Conservation (phyloP, 495 filamentous ascomycete genomes). For the Hyaloscypha bicolor region DNA sequence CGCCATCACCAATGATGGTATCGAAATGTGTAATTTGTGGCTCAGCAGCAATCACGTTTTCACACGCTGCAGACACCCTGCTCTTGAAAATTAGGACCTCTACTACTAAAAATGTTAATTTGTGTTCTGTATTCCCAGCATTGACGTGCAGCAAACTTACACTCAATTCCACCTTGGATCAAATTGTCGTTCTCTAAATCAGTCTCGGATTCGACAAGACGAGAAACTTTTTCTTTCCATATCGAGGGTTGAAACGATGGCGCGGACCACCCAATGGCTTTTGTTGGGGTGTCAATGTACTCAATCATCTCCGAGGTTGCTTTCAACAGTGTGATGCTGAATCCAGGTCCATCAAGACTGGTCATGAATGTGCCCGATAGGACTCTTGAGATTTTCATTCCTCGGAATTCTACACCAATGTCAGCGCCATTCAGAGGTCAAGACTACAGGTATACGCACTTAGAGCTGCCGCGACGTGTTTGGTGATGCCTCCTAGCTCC, state of each 20-base stretch:
- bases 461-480: constrained; percentile 44
- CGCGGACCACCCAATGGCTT: constrained; percentile 68
- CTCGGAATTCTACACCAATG: constrained; percentile 47
- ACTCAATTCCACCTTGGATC: too few species aligned
- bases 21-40: constrained; percentile 70
- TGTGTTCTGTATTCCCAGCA: too few species aligned
- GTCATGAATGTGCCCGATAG: constrained; percentile 56
- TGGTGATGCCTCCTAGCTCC: constrained; percentile 57
- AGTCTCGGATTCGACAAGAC: too few species aligned
- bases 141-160: too few species aligned
- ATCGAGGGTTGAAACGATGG: constrained; percentile 38
- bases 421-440: constrained; percentile 35
- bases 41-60: constrained; percentile 55
- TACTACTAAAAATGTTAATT: too few species aligned
- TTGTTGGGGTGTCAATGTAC: constrained; percentile 68
- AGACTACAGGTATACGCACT: constrained; percentile 26
- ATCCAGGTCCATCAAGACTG: constrained; percentile 61
- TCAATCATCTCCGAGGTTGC: constrained; percentile 52
- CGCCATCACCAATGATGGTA: constrained; percentile 75
- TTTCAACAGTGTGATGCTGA: constrained; percentile 78
- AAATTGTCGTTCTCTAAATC: too few species aligned
- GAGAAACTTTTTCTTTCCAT: constrained; percentile 27
- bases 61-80: too few species aligned
- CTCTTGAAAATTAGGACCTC: too few species aligned
- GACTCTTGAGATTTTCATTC: constrained; percentile 29